These are phyloP conservation scores for Arthrobotrys megalospora DNA, from an alignment of 2,329 filamentous ascomycete species.

Conservation along the genomic window DNA sequence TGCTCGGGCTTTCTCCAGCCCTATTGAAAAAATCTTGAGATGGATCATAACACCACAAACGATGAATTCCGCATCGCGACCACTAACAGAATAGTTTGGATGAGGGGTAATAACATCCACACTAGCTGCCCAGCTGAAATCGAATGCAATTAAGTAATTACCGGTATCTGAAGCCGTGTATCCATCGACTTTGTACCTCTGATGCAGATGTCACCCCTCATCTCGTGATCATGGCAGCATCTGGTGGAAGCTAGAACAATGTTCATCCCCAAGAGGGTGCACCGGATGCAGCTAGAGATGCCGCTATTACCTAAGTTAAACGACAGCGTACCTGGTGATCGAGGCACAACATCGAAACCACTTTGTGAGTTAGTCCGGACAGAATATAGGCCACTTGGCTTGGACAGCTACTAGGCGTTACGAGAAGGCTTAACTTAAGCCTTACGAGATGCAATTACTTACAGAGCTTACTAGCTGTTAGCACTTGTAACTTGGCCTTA, in stretches of 20 bases:
- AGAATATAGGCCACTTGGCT: neutral
- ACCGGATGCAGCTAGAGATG: slow-evolving; percentile 47
- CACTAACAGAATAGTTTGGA: neutral
- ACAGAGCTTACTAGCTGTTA: too few relatives aligned
- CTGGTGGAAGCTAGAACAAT: slow-evolving; percentile 9
- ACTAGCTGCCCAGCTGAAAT: neutral
- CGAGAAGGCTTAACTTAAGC: slow-evolving; percentile 31
- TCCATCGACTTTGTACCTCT: slow-evolving; percentile 14
- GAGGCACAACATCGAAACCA: neutral
- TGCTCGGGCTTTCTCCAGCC: too few relatives aligned
- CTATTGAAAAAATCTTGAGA: too few relatives aligned
- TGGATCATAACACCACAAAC: neutral
- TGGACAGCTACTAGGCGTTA: slow-evolving; percentile 1
- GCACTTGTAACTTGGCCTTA: neutral
- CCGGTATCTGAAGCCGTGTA: slow-evolving; percentile 24
- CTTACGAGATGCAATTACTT: slow-evolving; percentile 30
- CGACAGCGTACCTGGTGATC: slow-evolving; percentile 27
- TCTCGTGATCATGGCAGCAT: slow-evolving; percentile 31
- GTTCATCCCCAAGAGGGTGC: slow-evolving; percentile 16
- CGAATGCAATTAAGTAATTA: slow-evolving; percentile 23
- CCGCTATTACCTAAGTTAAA: slow-evolving; percentile 47
- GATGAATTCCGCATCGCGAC: slow-evolving; percentile 22
- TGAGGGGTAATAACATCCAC: slow-evolving; percentile 13
- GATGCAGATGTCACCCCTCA: slow-evolving; percentile 16
- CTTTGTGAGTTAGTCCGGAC: neutral